Evolutionary conservation across 2,329 filamentous ascomycete species (phyloP).

Genomic region (Tolypocladium tundrense): DNA sequence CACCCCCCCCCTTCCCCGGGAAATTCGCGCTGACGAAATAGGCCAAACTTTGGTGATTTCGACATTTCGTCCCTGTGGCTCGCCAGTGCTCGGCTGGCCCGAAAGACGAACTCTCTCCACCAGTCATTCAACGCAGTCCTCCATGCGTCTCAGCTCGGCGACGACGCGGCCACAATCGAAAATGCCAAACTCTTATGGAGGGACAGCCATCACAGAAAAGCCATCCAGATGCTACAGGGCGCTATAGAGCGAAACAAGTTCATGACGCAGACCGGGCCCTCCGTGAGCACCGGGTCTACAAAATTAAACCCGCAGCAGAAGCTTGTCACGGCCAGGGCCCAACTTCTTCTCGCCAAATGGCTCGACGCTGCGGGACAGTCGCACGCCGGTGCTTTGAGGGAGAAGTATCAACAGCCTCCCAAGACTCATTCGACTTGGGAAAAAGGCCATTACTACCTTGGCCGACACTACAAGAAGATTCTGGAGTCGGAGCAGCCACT

Average conservation of each 20-base stretch:
- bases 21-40: conserved; percentile 11
- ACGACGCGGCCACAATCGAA: conserved; percentile 84
- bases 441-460: conserved; percentile 94
- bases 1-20: not conserved
- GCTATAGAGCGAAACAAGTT: conserved; percentile 79
- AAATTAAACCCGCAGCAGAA: conserved; percentile 40
- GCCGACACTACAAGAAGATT: conserved; percentile 94
- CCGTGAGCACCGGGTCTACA: conserved; percentile 18
- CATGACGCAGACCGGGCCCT: conserved; percentile 34
- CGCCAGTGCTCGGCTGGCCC: conserved; percentile 70
- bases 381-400: conserved; percentile 66
- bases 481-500: conserved; percentile 79
- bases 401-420: conserved; percentile 76
- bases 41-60: conserved; percentile 52
- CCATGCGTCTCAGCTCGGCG: conserved; percentile 74
- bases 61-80: conserved; percentile 83
- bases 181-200: conserved; percentile 90
- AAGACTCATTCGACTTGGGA: conserved; percentile 69
- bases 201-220: conserved; percentile 86
- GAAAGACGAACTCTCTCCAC: conserved; percentile 73
- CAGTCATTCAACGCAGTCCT: conserved; percentile 92
- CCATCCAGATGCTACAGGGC: conserved; percentile 80
- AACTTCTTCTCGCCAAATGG: conserved; percentile 92
- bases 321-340: conserved; percentile 63
- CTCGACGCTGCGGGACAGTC: conserved; percentile 91